Percentiles rank a stretch among this genome's conserved stretches.
These are phyloP conservation scores for Nakazawaea ernobii DNA, from an alignment of 805 yeast genomes.

Conservation along the genomic window DNA sequence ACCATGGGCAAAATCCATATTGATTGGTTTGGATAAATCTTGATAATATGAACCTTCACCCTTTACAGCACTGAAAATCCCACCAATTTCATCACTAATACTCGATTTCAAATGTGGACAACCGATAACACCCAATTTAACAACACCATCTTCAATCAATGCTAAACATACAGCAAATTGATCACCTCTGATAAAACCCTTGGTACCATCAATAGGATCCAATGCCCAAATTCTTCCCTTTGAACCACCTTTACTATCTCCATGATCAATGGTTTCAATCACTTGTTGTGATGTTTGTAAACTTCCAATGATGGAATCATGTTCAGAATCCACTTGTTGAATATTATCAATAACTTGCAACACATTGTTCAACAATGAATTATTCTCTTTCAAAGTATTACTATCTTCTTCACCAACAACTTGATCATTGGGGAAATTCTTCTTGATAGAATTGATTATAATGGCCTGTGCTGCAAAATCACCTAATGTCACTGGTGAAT, in stretches of 20 bases:
- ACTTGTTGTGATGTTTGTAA: constrained; percentile 43
- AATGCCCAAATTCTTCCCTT: constrained; percentile 91
- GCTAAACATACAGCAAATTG: constrained; percentile 97
- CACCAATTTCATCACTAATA: constrained; percentile 51
- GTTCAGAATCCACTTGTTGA: constrained; percentile 36
- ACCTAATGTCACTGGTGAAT: constrained; percentile 94
- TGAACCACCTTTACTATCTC: constrained; percentile 73
- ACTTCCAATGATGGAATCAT: constrained; percentile 30
- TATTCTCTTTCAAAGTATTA: constrained; percentile 49
- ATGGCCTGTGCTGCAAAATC: constrained; percentile 96
- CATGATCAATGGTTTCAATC: constrained; percentile 66
- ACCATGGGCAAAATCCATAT: constrained; percentile 28
- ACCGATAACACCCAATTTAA: constrained; percentile 88
- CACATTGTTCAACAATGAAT: constrained; percentile 46
- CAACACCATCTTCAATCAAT: constrained; percentile 77
- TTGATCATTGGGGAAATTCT: constrained; percentile 77
- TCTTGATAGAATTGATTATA: constrained; percentile 73
- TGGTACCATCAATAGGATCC: constrained; percentile 98
- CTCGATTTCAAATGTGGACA: constrained; percentile 82
- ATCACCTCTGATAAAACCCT: constrained; percentile 91
- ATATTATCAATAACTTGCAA: constrained; percentile 52
- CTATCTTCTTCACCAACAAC: constrained; percentile 96
- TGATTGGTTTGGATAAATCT: constrained; percentile 30
- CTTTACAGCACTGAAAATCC: constrained; percentile 63
- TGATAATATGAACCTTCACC: constrained; percentile 64